Percentiles rank a stretch among this genome's conserved stretches.
phyloP scores from a whole-genome alignment of 2,329 filamentous ascomycete species.

The Aspergillus transmontanensis region DNA sequence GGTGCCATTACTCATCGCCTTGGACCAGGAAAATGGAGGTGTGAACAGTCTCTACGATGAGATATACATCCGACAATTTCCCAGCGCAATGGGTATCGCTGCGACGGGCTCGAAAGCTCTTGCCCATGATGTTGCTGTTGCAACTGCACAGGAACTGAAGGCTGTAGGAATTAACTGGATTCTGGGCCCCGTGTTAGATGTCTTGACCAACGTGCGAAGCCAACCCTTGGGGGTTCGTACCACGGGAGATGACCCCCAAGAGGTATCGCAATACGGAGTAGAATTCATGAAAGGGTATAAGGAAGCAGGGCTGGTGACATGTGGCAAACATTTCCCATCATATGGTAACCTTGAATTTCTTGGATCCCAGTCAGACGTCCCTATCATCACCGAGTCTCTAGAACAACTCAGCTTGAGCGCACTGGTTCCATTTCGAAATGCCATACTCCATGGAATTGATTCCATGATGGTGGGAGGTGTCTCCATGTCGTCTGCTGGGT shows the following conservation, averaged over 20 bases:
- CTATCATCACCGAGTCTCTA: conserved; percentile 91
- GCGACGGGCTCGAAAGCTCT: conserved; percentile 83
- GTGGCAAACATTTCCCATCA: conserved; percentile 95
- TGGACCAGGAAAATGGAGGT: conserved; percentile 97
- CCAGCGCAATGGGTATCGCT: conserved; percentile 95
- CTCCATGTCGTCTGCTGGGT: conserved; percentile 84
- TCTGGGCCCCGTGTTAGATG: conserved; percentile 89
- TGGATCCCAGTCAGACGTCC: conserved; percentile 86
- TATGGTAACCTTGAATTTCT: conserved; percentile 95
- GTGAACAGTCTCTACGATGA: conserved; percentile 97
- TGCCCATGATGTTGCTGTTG: conserved; percentile 87
- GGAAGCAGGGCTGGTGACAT: conserved; percentile 83
- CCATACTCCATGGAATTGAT: conserved; percentile 82
- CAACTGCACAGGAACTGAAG: conserved; percentile 87
- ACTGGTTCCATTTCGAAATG: conserved; percentile 86
- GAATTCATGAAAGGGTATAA: conserved; percentile 91
- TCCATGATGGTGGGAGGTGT: conserved; percentile 96
- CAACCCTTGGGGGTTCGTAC: conserved; percentile 89
- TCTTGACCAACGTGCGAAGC: conserved; percentile 88
- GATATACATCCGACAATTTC: conserved; percentile 93
- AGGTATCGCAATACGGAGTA: conserved; percentile 89
- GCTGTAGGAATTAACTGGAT: conserved; percentile 96
- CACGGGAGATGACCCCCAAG: conserved; percentile 88
- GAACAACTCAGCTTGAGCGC: conserved; percentile 92
- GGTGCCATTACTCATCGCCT: conserved; percentile 82